Conservation (phyloP, 2,329 filamentous ascomycete species). For the Grosmannia clavigera region DNA sequence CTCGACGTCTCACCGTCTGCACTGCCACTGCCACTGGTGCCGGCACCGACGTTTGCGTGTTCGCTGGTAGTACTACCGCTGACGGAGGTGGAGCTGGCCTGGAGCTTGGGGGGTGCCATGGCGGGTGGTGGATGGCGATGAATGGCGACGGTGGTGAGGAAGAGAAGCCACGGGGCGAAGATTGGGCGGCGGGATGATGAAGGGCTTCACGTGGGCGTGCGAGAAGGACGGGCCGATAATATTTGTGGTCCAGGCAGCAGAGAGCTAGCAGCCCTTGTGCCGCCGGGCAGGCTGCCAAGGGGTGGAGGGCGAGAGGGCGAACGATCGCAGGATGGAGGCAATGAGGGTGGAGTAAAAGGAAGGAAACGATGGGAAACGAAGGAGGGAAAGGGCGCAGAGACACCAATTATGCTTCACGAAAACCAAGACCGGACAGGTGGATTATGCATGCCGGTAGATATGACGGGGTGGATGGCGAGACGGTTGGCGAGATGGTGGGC, state of each 20-base stretch:
- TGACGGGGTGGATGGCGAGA: not conserved
- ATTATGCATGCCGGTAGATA: not conserved
- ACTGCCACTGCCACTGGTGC: not conserved
- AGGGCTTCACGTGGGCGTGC: not conserved
- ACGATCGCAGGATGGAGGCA: not conserved
- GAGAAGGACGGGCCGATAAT: conserved; percentile 3
- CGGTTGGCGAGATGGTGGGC: not conserved
- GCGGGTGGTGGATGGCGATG: not conserved
- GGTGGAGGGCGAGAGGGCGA: not conserved
- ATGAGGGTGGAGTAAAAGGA: not conserved
- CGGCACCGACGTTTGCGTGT: not conserved
- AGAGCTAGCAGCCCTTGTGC: not conserved
- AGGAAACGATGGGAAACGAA: not conserved
- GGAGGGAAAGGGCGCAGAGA: not conserved
- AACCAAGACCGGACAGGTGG: not conserved
- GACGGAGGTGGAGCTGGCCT: not conserved
- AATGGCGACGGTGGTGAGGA: not conserved
- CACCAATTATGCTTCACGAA: not conserved
- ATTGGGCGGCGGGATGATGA: not conserved
- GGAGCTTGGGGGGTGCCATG: conserved; percentile 12
- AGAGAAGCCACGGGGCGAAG: not conserved
- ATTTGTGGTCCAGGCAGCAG: not conserved
- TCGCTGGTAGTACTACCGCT: not conserved
- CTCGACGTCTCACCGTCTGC: conserved; percentile 1
- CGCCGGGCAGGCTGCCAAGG: not conserved